Percentiles rank a stretch among this genome's conserved stretches.
These are phyloP conservation scores for Macrolepiota fuliginosa DNA, from an alignment of 768 basidiomycete genomes.

Conservation along the genomic window DNA sequence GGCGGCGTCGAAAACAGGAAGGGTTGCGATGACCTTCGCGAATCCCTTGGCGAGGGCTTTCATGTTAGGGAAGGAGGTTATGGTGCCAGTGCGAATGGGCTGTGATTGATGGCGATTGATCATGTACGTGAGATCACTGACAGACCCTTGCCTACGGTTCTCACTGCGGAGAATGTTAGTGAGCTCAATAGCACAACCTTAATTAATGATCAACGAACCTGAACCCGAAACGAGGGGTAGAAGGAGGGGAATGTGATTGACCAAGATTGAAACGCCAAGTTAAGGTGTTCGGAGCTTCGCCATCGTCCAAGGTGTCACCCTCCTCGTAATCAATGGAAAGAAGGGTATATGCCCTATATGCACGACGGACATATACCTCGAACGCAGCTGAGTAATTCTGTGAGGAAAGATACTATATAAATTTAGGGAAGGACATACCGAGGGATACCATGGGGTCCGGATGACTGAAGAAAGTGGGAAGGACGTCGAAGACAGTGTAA, in stretches of 20 bases:
- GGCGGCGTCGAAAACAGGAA: constrained; percentile 69
- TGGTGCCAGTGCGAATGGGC: constrained; percentile 86
- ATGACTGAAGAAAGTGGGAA: constrained; percentile 94
- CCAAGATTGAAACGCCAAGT: constrained; percentile 97
- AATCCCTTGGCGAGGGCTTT: constrained; percentile 70
- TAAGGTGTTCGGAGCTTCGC: constrained; percentile 74
- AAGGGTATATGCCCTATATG: constrained; percentile 91
- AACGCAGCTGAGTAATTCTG: constrained; percentile 64
- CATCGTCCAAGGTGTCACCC: constrained; percentile 81
- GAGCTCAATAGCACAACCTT: background rate
- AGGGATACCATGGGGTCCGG: constrained; percentile 80
- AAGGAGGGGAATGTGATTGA: constrained; percentile 80
- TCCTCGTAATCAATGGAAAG: constrained; percentile 94
- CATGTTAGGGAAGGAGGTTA: constrained; percentile 86
- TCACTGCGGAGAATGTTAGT: constrained; percentile 35
- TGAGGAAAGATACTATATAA: background rate
- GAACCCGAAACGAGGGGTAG: constrained; percentile 67
- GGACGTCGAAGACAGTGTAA: constrained; percentile 96
- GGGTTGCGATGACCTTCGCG: constrained; percentile 62
- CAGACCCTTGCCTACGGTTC: constrained; percentile 81
- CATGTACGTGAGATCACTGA: constrained; percentile 93
- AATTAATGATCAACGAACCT: constrained; percentile 34
- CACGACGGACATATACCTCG: constrained; percentile 94
- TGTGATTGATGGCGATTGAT: constrained; percentile 85
- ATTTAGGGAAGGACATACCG: constrained; percentile 43